These are phyloP conservation scores for Capsicum rhomboideum DNA, from an alignment of 257 asterid species.

Conservation along the genomic window DNA sequence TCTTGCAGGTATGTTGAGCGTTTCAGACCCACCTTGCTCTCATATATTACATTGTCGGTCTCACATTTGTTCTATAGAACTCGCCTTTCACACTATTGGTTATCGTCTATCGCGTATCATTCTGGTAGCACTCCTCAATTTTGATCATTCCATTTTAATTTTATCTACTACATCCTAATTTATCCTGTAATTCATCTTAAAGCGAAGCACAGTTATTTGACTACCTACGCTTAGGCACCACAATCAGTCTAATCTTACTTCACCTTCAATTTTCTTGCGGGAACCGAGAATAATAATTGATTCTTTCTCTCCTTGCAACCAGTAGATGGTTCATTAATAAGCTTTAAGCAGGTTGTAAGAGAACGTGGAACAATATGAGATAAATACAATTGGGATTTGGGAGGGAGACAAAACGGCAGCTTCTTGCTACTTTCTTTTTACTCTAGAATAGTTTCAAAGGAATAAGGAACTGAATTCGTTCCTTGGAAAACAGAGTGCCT, in stretches of 20 bases:
- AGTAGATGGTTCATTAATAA: neutral
- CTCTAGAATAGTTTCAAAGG: neutral
- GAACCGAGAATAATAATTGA: neutral
- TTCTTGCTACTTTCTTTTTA: neutral
- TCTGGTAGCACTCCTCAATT: neutral
- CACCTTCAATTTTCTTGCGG: neutral
- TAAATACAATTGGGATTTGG: neutral
- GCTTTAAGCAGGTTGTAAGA: neutral
- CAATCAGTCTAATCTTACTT: neutral
- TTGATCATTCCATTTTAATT: neutral
- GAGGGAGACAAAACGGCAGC: neutral
- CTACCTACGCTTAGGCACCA: neutral
- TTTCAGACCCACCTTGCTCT: neutral
- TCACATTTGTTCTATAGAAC: neutral
- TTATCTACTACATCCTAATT: neutral
- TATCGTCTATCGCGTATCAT: neutral
- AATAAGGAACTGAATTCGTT: neutral
- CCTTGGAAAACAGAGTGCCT: neutral
- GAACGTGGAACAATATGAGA: neutral
- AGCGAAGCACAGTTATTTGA: neutral
- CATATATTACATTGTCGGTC: neutral
- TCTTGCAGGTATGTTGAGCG: neutral
- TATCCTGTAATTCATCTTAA: neutral
- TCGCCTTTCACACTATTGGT: neutral
- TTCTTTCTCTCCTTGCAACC: neutral